A percentile compares a stretch with the other conserved stretches of the same genome.
Evolutionary conservation across 192 early-diverging fungal genomes (phyloP).

Genomic region (Coemansia reversa): DNA sequence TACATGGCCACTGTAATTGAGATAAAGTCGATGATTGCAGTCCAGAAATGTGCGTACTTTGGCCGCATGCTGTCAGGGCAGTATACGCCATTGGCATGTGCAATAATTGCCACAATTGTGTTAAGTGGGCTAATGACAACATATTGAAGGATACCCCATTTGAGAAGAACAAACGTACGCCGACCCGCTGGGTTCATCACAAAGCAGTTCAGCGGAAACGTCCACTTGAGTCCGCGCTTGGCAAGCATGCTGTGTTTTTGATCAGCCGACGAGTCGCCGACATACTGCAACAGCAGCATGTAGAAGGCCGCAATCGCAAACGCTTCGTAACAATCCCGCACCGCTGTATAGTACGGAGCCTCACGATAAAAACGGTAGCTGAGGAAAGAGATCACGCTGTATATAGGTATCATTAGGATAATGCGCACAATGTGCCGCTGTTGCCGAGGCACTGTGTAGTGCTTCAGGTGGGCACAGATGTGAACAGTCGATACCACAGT

Average conservation of each 20-base stretch:
- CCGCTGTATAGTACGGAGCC: conserved; percentile 65
- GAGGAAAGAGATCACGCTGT: conserved; percentile 66
- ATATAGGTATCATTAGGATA: conserved; percentile 71
- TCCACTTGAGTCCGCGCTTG: conserved; percentile 53
- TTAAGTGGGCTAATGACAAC: conserved; percentile 61
- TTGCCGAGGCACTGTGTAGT: conserved; percentile 64
- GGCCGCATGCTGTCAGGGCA: conserved; percentile 63
- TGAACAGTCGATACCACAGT: conserved; percentile 55
- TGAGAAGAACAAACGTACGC: conserved; percentile 60
- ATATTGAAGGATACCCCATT: conserved; percentile 72
- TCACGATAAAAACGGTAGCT: conserved; percentile 70
- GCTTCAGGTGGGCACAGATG: conserved; percentile 55
- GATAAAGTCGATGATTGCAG: conserved; percentile 62
- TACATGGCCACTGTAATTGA: conserved; percentile 69
- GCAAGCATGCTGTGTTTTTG: conserved; percentile 52
- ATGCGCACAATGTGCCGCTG: conserved; percentile 80
- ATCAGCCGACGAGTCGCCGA: conserved; percentile 56
- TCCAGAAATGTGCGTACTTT: conserved; percentile 66
- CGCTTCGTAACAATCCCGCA: conserved; percentile 75
- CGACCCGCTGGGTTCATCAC: conserved; percentile 58
- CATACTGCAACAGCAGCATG: conserved; percentile 65
- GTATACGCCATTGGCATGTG: conserved; percentile 61
- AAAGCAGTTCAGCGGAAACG: conserved; percentile 64
- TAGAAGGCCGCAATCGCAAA: conserved; percentile 75
- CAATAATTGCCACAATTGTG: conserved; percentile 62